Conservation (phyloP, 495 filamentous ascomycete genomes). For the Hypomontagnella submonticulosa region DNA sequence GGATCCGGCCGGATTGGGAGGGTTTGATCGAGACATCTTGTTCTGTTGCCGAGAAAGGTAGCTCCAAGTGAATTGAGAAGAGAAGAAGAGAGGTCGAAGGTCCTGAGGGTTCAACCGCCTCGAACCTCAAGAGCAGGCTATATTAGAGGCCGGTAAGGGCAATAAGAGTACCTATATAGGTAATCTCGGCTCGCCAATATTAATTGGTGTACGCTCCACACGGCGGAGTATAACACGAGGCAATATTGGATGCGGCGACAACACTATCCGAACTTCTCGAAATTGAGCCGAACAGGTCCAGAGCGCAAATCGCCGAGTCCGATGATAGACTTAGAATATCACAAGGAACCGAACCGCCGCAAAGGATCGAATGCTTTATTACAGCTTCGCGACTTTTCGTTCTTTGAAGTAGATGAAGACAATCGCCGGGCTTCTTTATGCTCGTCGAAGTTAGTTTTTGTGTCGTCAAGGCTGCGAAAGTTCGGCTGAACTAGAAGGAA, state of each 20-base stretch:
- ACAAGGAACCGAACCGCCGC: constrained; percentile 23
- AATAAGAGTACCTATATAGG: constrained; percentile 41
- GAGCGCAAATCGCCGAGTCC: constrained; percentile 7
- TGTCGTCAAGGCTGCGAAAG: constrained; percentile 20
- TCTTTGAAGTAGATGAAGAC: constrained; percentile 24
- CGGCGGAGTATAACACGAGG: constrained; percentile 29
- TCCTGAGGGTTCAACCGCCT: constrained; percentile 21
- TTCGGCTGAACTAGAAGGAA: constrained; percentile 23
- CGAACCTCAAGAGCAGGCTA: constrained; percentile 24
- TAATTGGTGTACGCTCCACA: constrained; percentile 36
- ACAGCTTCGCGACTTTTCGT: constrained; percentile 20
- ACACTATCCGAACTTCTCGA: constrained; percentile 16
- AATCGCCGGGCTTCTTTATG: constrained; percentile 32
- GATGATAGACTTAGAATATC: constrained; percentile 2
- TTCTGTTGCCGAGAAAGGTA: constrained; percentile 10
- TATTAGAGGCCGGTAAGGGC: constrained; percentile 26
- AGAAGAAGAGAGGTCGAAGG: constrained; percentile 8
- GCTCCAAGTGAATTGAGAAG: constrained; percentile 9
- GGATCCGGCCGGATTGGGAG: constrained; percentile 67
- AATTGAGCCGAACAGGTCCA: constrained; percentile 11
- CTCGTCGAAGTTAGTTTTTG: constrained; percentile 29
- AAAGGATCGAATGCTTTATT: constrained; percentile 26
- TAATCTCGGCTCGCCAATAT: constrained; percentile 41
- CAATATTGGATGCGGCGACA: constrained; percentile 21
- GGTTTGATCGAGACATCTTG: constrained; percentile 55